A percentile compares a stretch with the other conserved stretches of the same genome.
Evolutionary conservation across 2,329 filamentous ascomycete genomes (phyloP).

Genomic region (Sclerotinia sclerotiorum): DNA sequence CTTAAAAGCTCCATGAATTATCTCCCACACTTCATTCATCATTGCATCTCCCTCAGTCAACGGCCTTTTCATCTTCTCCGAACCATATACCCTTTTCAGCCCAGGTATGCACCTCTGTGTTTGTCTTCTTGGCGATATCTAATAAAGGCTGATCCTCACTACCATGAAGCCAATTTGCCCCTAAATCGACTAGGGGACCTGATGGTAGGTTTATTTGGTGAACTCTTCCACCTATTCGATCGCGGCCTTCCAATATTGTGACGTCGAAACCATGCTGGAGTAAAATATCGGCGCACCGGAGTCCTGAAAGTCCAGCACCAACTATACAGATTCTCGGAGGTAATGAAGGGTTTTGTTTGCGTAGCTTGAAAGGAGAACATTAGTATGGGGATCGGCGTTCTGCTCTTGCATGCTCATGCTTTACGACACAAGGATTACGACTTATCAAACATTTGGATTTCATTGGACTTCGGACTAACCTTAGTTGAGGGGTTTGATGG

Average conservation of each 20-base stretch:
- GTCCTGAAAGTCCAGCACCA: conserved; percentile 56
- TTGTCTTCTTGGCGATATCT: conserved; percentile 51
- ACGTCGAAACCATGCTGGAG: conserved; percentile 53
- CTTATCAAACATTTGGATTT: neutral
- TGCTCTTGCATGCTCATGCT: neutral
- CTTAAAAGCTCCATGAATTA: conserved; percentile 54
- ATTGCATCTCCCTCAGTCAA: conserved; percentile 41
- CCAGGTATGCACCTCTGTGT: conserved; percentile 49
- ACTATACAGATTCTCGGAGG: conserved; percentile 45
- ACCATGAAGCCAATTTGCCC: conserved; percentile 41
- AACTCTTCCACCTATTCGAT: conserved; percentile 52
- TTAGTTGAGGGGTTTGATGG: neutral
- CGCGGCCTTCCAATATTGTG: conserved; percentile 57
- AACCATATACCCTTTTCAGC: conserved; percentile 47
- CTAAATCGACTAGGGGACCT: conserved; percentile 35
- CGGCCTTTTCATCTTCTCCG: conserved; percentile 44
- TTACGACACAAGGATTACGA: neutral
- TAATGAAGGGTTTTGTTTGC: neutral
- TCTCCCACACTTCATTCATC: conserved; percentile 50
- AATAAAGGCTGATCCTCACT: conserved; percentile 49
- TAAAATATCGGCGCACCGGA: conserved; percentile 57
- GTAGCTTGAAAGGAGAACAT: neutral
- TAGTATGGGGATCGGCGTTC: neutral
- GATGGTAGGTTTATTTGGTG: conserved; percentile 34
- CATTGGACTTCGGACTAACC: neutral